These are phyloP conservation scores for Ciborinia camelliae DNA, from an alignment of 2,329 filamentous ascomycete species.

Conservation along the genomic window DNA sequence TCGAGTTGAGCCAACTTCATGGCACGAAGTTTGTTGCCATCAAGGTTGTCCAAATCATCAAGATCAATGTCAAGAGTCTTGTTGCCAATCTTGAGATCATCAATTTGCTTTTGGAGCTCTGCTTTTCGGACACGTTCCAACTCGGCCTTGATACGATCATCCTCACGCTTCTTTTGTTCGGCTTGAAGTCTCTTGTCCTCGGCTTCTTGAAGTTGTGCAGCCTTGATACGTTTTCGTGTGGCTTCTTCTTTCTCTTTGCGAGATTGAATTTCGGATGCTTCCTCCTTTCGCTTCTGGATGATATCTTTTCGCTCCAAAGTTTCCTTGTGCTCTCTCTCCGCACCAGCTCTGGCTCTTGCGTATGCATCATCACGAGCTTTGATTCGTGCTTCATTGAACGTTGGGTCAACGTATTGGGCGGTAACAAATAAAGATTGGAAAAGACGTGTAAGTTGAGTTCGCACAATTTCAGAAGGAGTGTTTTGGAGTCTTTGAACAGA, in stretches of 20 bases:
- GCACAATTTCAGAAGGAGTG: constrained; percentile 95
- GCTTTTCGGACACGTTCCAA: constrained; percentile 86
- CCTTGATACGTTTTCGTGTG: constrained; percentile 78
- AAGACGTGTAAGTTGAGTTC: constrained; percentile 87
- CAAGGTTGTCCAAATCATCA: constrained; percentile 78
- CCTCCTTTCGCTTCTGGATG: constrained; percentile 96
- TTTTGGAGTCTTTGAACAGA: constrained; percentile 94
- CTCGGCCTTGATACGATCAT: constrained; percentile 80
- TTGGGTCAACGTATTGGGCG: constrained; percentile 91
- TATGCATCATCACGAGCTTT: constrained; percentile 78
- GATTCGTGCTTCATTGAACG: constrained; percentile 76
- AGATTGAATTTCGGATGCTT: constrained; percentile 82
- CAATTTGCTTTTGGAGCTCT: constrained; percentile 88
- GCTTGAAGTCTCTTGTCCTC: constrained; percentile 86
- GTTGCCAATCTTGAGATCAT: constrained; percentile 83
- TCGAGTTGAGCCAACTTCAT: constrained; percentile 95
- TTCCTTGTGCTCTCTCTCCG: constrained; percentile 86
- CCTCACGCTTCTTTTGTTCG: constrained; percentile 87
- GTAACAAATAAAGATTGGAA: constrained; percentile 89
- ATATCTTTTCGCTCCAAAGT: constrained; percentile 81
- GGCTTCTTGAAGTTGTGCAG: constrained; percentile 83
- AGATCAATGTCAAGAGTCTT: constrained; percentile 74
- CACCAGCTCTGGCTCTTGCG: constrained; percentile 76
- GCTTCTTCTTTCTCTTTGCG: constrained; percentile 91
- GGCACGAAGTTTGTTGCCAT: constrained; percentile 84